Evolutionary conservation across 371 early-diverging fungal species (phyloP), one percentile per base, ranked within the genome.

Genomic region (Mucor circinelloides): DNA sequence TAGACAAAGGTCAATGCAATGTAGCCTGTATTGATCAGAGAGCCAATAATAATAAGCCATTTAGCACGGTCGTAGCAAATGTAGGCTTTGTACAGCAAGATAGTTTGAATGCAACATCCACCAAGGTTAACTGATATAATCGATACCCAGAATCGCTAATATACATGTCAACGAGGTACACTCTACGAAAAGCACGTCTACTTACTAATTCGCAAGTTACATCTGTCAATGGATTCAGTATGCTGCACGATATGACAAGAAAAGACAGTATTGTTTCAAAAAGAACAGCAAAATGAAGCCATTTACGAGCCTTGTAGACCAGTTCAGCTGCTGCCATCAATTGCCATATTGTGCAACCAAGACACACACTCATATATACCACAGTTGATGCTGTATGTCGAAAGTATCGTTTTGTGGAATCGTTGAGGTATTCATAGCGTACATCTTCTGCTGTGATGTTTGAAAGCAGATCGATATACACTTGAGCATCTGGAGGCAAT

Each of bases 51-150:
- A n/a, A 80, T 25, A 1, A 83, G 52, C 74, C 73, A 73, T 52
- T 32, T 63, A 28, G 75, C 57, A 15, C 73, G 70, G 27, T 78
- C 71, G 56, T 83, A 72, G 58, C 83, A 83, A 31, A 83, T 70
- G 30, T 74, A 83, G 2, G 83, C 83, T 42, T 83, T 83, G 66
- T 83, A 83, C 3, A 83, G 66, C 23, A 83, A 63, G 25, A 83
- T 80, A 0, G 71, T 67, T 54, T 83, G 83, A 25, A 83, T 70
- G 58, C 75, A 73, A 48, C 77, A 73, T 32, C 83, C 80, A 17
- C 74, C 80, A 3, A 83, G 55, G 34, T 80, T 77, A 21, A 83
- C 74, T n/a, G 66, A n/a, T 31, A 78, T 67, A 36, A 83, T 83
- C 19, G 83, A 75, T 1, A 80, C 70, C 83, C 80, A 80, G 46